Evolutionary conservation across 2,329 filamentous ascomycete genomes (phyloP).

Genomic region (Periconia digitata): DNA sequence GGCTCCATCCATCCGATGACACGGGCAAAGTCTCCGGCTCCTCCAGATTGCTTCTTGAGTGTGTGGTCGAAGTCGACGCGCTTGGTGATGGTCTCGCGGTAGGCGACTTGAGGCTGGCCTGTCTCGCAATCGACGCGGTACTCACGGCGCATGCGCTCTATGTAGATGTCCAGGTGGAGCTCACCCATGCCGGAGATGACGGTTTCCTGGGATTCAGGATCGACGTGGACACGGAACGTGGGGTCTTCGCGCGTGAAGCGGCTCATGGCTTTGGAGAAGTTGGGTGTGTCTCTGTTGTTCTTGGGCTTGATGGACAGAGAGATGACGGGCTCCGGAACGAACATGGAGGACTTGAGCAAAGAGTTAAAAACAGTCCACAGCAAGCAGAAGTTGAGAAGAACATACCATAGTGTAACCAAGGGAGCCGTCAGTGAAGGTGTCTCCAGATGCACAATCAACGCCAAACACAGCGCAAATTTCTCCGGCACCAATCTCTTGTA

Average conservation of each 20-base stretch:
- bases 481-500: conserved; percentile 86
- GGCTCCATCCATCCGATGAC: conserved; percentile 93
- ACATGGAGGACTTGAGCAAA: conserved; percentile 74
- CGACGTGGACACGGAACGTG: conserved; percentile 93
- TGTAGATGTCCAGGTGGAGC: conserved; percentile 93
- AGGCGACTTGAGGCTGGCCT: conserved; percentile 95
- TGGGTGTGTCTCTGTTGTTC: conserved; percentile 83
- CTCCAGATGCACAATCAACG: conserved; percentile 94
- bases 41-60: conserved; percentile 92
- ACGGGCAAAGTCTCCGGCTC: conserved; percentile 91
- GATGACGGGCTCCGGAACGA: conserved; percentile 96
- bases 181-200: conserved; percentile 99
- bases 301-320: conserved; percentile 97
- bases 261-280: conserved; percentile 98
- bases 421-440: conserved; percentile 94
- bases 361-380: conserved; percentile 2
- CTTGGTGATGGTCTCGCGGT: conserved; percentile 87
- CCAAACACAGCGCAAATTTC: conserved; percentile 99
- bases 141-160: conserved; percentile 94
- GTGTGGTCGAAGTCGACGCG: conserved; percentile 87
- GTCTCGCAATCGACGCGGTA: conserved; percentile 95
- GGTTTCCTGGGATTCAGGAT: conserved; percentile 89
- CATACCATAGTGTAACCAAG: conserved; percentile 83
- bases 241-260: conserved; percentile 98
- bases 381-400: conserved; percentile 4